Evolutionary conservation across 1,284 basidiomycete genomes (phyloP), one percentile per base, ranked within the genome.

Genomic region (Ustilago xerochloae): DNA sequence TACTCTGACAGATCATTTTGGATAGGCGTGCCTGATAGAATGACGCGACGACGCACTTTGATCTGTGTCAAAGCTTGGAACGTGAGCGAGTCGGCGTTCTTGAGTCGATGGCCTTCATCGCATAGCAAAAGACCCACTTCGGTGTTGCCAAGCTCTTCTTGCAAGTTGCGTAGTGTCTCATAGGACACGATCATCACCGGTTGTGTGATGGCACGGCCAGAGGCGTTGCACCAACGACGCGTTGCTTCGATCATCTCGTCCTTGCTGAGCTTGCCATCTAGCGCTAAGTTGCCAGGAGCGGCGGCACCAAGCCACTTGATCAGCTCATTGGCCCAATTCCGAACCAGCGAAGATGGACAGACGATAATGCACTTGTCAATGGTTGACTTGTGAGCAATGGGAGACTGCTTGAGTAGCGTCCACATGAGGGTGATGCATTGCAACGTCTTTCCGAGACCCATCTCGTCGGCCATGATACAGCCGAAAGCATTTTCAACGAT

Each of bases 391-490:
- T 91, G 89, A 0, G 94, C 87, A 48, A 90, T 89, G 0, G 97
- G 94, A 0, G 96, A 98, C 82, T 99, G 97, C 85, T 95, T 97
- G 65, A 98, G 86, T n/a, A 99, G 85, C 0, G 96, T 98, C 93
- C 94, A 99, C 78, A 99, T 87, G 24, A 99, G 89, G 0, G 96
- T 89, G 69, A 99, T 99, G 82, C 97, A 99, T 84, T 99, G 96
- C 7, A 99, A 87, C 5, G 95, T 97, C 86, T 96, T 96, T 26
- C 87, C 87, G 84, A 85, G 75, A 30, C 97, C 96, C 96, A 98
- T 99, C 86, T 97, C 96, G 84, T 99, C 96, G 0, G 96, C 96
- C 96, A 99, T 98, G 84, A 99, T 99, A 81, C 96, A 98, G 0
- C 96, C 96, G 79, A 94, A 94, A 60, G 96, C 94, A 75, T 93